A percentile compares a stretch with the other conserved stretches of the same genome.
These are phyloP conservation scores for Fusarium scirpi DNA, from an alignment of 2,329 filamentous ascomycete genomes.

Conservation along the genomic window DNA sequence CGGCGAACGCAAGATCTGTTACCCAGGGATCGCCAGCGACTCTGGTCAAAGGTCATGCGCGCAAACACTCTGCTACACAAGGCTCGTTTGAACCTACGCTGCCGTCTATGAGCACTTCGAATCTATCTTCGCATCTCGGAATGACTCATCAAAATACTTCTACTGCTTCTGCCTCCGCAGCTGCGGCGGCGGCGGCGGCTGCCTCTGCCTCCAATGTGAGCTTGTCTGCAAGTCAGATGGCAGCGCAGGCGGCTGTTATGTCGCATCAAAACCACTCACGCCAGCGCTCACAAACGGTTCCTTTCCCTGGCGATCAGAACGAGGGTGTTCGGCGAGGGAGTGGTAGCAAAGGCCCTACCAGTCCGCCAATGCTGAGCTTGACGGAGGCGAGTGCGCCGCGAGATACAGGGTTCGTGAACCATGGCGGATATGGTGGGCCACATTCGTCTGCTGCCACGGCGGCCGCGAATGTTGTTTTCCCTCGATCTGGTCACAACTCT, in stretches of 20 bases:
- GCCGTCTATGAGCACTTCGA: conserved; percentile 70
- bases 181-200: conserved; percentile 46
- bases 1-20: conserved; percentile 53
- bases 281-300: conserved; percentile 80
- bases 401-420: conserved; percentile 65
- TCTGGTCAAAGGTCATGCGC: conserved; percentile 60
- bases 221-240: conserved; percentile 79
- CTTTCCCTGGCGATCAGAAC: conserved; percentile 63
- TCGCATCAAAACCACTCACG: conserved; percentile 68
- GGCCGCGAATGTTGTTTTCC: conserved; percentile 79
- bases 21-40: conserved; percentile 50
- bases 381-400: conserved; percentile 73
- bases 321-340: conserved; percentile 60
- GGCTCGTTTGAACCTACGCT: conserved; percentile 82
- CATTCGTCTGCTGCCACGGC: conserved; percentile 75
- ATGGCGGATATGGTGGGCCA: conserved; percentile 64
- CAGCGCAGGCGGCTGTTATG: conserved; percentile 81
- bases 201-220: conserved; percentile 56
- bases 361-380: conserved; percentile 72
- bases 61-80: conserved; percentile 78
- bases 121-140: conserved; percentile 63
- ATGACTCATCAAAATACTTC: conserved; percentile 54
- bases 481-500: conserved; percentile 69
- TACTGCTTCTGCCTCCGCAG: conserved; percentile 30
- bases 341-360: conserved; percentile 64